phyloP scores from a whole-genome alignment of 73 alveolate species.

The Paramecium tetraurelia region DNA sequence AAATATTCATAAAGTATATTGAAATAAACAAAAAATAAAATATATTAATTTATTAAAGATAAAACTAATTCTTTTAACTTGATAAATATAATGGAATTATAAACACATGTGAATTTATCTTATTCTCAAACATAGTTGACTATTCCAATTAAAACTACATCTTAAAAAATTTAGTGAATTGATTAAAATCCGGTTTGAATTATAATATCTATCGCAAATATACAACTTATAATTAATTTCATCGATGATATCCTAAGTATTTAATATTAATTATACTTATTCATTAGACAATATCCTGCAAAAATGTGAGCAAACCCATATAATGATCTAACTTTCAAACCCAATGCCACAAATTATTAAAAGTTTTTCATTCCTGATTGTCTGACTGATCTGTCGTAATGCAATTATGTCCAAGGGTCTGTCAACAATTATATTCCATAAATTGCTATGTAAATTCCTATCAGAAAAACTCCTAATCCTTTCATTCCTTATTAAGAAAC shows the following conservation, averaged over 20 bases:
- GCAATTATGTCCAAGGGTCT: constrained; percentile 46
- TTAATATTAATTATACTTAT: background rate
- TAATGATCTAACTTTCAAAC: background rate
- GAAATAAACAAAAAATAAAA: background rate
- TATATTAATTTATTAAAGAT: background rate
- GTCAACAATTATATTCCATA: background rate
- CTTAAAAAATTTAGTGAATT: background rate
- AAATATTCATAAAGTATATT: background rate
- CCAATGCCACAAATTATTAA: background rate
- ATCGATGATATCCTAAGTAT: background rate
- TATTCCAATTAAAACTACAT: constrained; percentile 23
- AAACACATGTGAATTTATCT: background rate
- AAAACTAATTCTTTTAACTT: background rate
- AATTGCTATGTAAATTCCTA: constrained; percentile 16
- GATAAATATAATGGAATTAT: background rate
- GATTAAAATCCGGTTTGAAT: background rate
- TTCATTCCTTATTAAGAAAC: background rate
- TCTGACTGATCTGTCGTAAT: constrained; percentile 25
- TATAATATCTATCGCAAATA: background rate
- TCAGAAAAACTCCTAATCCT: constrained; percentile 7
- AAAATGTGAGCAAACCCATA: constrained; percentile 32
- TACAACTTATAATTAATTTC: background rate
- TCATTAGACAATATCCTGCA: constrained; percentile 42
- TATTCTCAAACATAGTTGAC: constrained; percentile 20
- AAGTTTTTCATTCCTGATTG: background rate